Conservation (phyloP, 352 stramenopile genomes). For the Thraustotheca clavata region DNA sequence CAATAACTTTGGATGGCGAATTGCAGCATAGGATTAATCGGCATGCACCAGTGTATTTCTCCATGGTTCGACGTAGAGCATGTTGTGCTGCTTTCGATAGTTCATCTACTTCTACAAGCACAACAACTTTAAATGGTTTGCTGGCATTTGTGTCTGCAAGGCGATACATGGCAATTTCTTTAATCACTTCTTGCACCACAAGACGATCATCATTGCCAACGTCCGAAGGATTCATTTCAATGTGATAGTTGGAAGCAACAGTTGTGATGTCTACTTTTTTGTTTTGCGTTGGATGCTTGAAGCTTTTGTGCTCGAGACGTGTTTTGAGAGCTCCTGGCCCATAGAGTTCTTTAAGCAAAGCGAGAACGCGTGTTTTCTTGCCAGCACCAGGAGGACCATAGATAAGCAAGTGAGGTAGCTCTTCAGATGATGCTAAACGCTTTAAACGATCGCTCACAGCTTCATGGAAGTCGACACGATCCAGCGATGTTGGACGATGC, state of each 20-base stretch:
- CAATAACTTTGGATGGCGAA: slow-evolving; percentile 95
- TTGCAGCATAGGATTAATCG: slow-evolving; percentile 97
- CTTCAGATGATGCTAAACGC: slow-evolving; percentile 67
- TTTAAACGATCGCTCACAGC: slow-evolving; percentile 88
- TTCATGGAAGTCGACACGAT: slow-evolving; percentile 90
- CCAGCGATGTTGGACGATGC: slow-evolving; percentile 90
- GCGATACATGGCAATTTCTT: slow-evolving; percentile 96
- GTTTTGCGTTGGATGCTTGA: slow-evolving; percentile 84
- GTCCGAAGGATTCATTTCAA: slow-evolving; percentile 98
- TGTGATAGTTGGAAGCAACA: slow-evolving; percentile 97
- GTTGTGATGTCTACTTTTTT: slow-evolving; percentile 97
- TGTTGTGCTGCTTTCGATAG: slow-evolving; percentile 97
- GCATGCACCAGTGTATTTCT: slow-evolving; percentile 92
- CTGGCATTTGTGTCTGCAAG: slow-evolving; percentile 65
- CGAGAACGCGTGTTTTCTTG: slow-evolving; percentile 98
- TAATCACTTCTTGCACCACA: slow-evolving; percentile 98
- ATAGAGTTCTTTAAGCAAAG: slow-evolving; percentile 93
- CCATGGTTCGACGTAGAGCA: slow-evolving; percentile 95
- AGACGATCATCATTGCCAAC: slow-evolving; percentile 94
- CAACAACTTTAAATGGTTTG: slow-evolving; percentile 87
- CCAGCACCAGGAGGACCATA: slow-evolving; percentile 96
- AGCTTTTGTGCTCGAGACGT: slow-evolving; percentile 84
- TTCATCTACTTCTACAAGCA: slow-evolving; percentile 97
- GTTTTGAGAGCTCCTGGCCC: slow-evolving; percentile 90
- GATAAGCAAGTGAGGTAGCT: slow-evolving; percentile 96